These are phyloP conservation scores for Oxytropis ochrocephala DNA, from an alignment of 306 rosid species.

Conservation along the genomic window DNA sequence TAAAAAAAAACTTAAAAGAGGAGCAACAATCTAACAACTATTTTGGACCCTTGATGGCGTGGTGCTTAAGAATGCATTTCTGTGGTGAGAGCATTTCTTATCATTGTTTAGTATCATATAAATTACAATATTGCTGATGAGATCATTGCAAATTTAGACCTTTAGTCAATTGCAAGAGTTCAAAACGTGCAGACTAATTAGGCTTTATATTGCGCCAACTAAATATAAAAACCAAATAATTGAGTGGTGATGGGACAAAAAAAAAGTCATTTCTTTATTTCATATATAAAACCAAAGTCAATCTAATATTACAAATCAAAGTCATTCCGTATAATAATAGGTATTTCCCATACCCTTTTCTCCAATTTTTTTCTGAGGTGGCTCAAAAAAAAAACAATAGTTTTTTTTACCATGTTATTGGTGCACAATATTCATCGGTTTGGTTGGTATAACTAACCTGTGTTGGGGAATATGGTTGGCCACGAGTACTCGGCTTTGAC, in stretches of 20 bases:
- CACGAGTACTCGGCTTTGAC: too few species aligned
- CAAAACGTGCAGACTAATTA: slow-evolving; percentile 20
- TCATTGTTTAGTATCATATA: too few species aligned
- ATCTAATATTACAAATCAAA: not conserved
- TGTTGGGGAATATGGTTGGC: too few species aligned
- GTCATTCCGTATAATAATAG: not conserved
- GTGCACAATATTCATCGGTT: too few species aligned
- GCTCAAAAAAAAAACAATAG: not conserved
- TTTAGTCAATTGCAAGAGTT: slow-evolving; percentile 4
- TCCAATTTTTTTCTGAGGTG: not conserved
- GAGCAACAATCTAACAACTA: too few species aligned
- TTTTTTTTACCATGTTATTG: too few species aligned
- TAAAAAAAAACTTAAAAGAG: too few species aligned
- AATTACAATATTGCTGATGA: too few species aligned
- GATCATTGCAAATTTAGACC: not conserved
- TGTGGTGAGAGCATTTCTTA: not conserved
- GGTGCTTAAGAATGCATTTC: not conserved
- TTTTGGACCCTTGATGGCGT: not conserved
- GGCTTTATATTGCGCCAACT: not conserved
- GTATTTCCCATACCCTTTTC: not conserved
- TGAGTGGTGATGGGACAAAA: slow-evolving; percentile 9
- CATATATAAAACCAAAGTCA: slow-evolving; percentile 10
- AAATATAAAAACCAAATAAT: not conserved
- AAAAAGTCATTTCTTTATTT: slow-evolving; percentile 8
- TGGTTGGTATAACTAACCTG: too few species aligned